Base-by-base conservation (phyloP, 805 yeast genomes). In the Ogataea degrootiae region DNA sequence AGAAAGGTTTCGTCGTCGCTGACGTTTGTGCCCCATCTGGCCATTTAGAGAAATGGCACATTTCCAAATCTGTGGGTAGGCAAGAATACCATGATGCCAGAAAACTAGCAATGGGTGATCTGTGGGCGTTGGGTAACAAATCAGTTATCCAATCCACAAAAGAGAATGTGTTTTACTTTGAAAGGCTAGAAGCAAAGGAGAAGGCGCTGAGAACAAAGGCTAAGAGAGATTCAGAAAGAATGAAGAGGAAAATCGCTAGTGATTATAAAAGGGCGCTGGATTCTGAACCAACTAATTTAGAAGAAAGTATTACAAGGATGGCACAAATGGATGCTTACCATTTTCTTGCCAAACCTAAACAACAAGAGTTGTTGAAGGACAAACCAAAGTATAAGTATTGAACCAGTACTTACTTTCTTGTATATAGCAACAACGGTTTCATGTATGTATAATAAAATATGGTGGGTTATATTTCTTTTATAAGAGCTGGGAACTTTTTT, bases 31-130 rank as follows among this genome's bases (percentile, higher is more conserved):
- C 88, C 0, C 78, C 91, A 0, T 75, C 83, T 14, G 97, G 97
- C 1, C 75, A 77, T 41, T 66, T 92, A 39, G 97, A 92, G 66
- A 81, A 83, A 49, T 90, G 97, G 96, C 83, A 83, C 15, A 77
- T 94, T 2, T 85, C 97, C 0, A 86, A 83, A 62, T 82, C 95
- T 17, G 73, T 78, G 46, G 86, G 88, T 6, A 80, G 80, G 51
- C 85, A 80, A 51, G 80, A 73, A 2, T 94, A 88, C 56, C 95
- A 87, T 60, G 98, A 94, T 69, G 96, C 96, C 0, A 75, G 97
- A 46, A 92, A 94, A 63, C 79, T 88, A 0, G 66, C 66, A n/a
- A 77, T 79, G 60, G 96, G 97, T 21, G 99, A 94, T 62, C 67
- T 83, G 44, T 94, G 98, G 99, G 83, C 86, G 0, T 65, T 82